Evolutionary conservation across 495 filamentous ascomycete genomes (phyloP).

Genomic region (Chaetomidium leptoderma): DNA sequence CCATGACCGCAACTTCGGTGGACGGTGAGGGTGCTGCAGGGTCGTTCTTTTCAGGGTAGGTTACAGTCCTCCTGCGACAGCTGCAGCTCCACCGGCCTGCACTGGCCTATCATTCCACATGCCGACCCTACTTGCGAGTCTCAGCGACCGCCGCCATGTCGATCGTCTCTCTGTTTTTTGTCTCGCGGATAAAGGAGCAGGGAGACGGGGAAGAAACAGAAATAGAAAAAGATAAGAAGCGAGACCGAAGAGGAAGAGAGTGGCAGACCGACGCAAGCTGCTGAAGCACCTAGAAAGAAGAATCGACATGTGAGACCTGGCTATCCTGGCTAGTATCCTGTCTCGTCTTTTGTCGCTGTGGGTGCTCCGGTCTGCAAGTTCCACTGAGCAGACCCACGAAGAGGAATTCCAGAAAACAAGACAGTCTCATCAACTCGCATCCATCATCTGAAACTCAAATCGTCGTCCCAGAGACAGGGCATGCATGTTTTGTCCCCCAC

Average conservation of each 20-base stretch:
- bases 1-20: constrained; percentile 24
- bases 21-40: constrained; percentile 22
- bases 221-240: background rate
- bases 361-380: background rate
- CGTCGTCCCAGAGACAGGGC: too few species aligned
- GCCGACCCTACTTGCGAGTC: constrained; percentile 9
- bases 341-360: too few species aligned
- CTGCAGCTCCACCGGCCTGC: constrained; percentile 11
- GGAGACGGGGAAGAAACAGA: background rate
- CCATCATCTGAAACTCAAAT: background rate
- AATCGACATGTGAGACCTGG: background rate
- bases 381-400: too few species aligned
- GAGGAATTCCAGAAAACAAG: too few species aligned
- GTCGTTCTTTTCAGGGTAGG: constrained; percentile 1
- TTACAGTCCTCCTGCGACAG: background rate
- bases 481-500: constrained; percentile 12
- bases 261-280: background rate
- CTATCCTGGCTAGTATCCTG: too few species aligned
- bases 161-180: background rate
- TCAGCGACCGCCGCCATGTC: background rate
- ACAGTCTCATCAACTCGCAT: background rate
- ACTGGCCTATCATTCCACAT: constrained; percentile 7
- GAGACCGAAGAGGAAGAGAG: background rate
- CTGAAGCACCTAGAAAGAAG: background rate
- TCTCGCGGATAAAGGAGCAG: background rate